These are phyloP conservation scores for Ogataea glucozyma DNA, from an alignment of 805 yeast genomes.

Conservation along the genomic window DNA sequence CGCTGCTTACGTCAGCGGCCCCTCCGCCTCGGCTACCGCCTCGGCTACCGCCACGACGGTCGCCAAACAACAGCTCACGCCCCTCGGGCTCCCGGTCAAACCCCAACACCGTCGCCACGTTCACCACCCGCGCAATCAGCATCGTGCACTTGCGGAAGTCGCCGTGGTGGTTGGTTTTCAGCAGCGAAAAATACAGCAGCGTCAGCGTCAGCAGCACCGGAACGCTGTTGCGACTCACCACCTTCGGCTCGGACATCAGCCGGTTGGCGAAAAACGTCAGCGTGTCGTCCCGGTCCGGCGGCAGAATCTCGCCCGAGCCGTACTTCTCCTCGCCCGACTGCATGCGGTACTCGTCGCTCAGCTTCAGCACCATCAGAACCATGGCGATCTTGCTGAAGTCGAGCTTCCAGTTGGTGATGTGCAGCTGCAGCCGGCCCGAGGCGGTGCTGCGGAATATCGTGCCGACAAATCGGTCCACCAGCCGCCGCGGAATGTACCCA, in stretches of 20 bases:
- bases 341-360: slow-evolving; percentile 4
- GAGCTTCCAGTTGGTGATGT: slow-evolving; percentile 13
- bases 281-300: slow-evolving; percentile 19
- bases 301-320: background rate
- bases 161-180: slow-evolving; percentile 19
- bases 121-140: slow-evolving; percentile 21
- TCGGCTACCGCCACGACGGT: too few relatives aligned
- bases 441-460: slow-evolving; percentile 14
- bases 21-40: too few relatives aligned
- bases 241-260: slow-evolving; percentile 23
- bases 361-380: slow-evolving; percentile 19
- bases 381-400: slow-evolving; percentile 28
- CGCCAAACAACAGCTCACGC: background rate
- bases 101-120: slow-evolving; percentile 27
- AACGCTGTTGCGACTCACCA: slow-evolving; percentile 17
- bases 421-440: slow-evolving; percentile 15
- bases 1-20: too few relatives aligned
- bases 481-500: slow-evolving; percentile 21
- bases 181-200: slow-evolving; percentile 21
- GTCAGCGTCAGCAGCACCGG: slow-evolving; percentile 22
- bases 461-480: slow-evolving; percentile 11
- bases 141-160: slow-evolving; percentile 20
- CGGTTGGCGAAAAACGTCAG: slow-evolving; percentile 19
- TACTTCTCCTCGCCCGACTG: background rate
- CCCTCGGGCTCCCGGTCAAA: slow-evolving; percentile 16